These are phyloP conservation scores for Acanthamoeba lenticulata DNA, from an alignment of 208 protist genomes.

Conservation along the genomic window DNA sequence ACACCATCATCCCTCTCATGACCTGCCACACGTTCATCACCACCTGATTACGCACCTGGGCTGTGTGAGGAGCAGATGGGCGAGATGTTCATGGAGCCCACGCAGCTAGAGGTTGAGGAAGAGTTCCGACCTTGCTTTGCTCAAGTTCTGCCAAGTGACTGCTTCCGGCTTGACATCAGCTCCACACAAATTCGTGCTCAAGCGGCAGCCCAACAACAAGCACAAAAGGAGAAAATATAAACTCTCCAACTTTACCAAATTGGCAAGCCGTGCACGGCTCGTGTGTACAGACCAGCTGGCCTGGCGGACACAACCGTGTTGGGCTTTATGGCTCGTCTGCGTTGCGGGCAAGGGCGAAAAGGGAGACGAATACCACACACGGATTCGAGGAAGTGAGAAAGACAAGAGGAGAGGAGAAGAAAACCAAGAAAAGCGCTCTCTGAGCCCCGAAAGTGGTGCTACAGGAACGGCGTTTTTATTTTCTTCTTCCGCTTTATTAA, in stretches of 20 bases:
- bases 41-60: background rate
- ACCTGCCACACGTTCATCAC: background rate
- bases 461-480: background rate
- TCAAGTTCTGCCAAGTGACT: background rate
- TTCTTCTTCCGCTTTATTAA: too few relatives aligned
- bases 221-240: background rate
- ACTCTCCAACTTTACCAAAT: too few relatives aligned
- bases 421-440: too few relatives aligned
- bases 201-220: background rate
- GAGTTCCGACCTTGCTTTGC: conserved; percentile 13
- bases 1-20: background rate
- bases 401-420: background rate
- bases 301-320: too few relatives aligned
- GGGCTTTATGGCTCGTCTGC: too few relatives aligned
- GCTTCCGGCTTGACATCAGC: conserved; percentile 51
- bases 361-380: too few relatives aligned
- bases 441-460: background rate
- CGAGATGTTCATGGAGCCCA: background rate
- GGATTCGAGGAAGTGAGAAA: background rate
- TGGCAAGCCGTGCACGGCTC: too few relatives aligned
- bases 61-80: too few relatives aligned
- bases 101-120: background rate
- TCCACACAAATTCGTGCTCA: conserved; percentile 28
- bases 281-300: too few relatives aligned
- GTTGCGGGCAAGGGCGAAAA: too few relatives aligned